A percentile compares a stretch with the other conserved stretches of the same genome.
Evolutionary conservation across 2,329 filamentous ascomycete species (phyloP).

Genomic region (Bisporella sp.): DNA sequence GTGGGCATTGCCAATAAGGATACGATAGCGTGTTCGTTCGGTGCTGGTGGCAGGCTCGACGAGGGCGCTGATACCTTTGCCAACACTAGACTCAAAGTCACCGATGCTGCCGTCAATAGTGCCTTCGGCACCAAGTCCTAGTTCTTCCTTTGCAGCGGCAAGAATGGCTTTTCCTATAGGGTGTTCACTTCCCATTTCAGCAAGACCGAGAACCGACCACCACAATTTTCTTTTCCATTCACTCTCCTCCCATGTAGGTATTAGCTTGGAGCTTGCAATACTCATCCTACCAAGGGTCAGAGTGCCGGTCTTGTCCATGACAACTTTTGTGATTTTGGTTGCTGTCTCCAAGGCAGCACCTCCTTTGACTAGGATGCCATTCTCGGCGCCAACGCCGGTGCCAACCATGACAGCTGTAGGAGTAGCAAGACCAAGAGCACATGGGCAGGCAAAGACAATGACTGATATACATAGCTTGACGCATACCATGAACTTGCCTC

Average conservation of each 20-base stretch:
- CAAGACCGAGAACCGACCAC: slow-evolving; percentile 95
- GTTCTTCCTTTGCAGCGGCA: slow-evolving; percentile 64
- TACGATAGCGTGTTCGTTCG: slow-evolving; percentile 65
- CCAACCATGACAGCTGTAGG: slow-evolving; percentile 99
- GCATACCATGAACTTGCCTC: slow-evolving; percentile 93
- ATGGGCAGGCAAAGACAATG: slow-evolving; percentile 96
- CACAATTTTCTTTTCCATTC: slow-evolving; percentile 68
- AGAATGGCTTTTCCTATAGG: slow-evolving; percentile 90
- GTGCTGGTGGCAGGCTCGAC: slow-evolving; percentile 68
- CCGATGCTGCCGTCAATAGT: slow-evolving; percentile 77
- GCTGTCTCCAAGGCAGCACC: slow-evolving; percentile 86
- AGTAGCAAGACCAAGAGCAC: slow-evolving; percentile 89
- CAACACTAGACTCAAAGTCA: slow-evolving; percentile 77
- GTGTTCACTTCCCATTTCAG: slow-evolving; percentile 93
- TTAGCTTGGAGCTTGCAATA: slow-evolving; percentile 66
- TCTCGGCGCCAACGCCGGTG: slow-evolving; percentile 90
- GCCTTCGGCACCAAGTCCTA: slow-evolving; percentile 64
- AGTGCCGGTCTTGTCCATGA: slow-evolving; percentile 94
- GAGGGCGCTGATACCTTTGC: slow-evolving; percentile 74
- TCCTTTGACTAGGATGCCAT: slow-evolving; percentile 96
- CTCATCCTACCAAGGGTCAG: slow-evolving; percentile 94
- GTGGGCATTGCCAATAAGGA: slow-evolving; percentile 76
- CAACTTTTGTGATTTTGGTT: slow-evolving; percentile 82
- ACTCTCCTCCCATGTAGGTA: slow-evolving; percentile 60
- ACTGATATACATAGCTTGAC: slow-evolving; percentile 97